phyloP scores from a whole-genome alignment of 2,329 filamentous ascomycete species.

The Pseudogymnoascus sp. region DNA sequence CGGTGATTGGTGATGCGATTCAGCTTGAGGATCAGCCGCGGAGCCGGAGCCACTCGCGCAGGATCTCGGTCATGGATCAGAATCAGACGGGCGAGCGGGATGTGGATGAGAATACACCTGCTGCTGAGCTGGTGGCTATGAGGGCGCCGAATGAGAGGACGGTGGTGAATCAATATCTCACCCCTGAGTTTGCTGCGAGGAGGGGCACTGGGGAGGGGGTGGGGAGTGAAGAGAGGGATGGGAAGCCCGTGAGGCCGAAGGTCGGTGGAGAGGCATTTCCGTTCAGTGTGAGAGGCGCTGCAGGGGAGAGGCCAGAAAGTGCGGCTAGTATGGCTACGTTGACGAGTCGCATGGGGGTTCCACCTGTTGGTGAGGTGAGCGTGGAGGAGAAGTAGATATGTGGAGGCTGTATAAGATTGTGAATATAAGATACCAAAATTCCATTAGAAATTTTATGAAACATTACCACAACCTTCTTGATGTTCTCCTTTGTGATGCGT shows the following conservation, averaged over 20 bases:
- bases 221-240: background rate
- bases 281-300: constrained; percentile 52
- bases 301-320: constrained; percentile 34
- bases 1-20: constrained; percentile 15
- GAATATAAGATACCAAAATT: background rate
- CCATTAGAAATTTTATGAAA: background rate
- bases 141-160: constrained; percentile 34
- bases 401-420: background rate
- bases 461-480: no score
- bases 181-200: constrained; percentile 18
- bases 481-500: background rate
- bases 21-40: constrained; percentile 13
- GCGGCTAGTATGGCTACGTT: constrained; percentile 67
- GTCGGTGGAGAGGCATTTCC: constrained; percentile 65
- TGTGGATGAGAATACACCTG: constrained; percentile 36
- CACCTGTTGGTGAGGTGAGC: constrained; percentile 15
- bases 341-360: constrained; percentile 29
- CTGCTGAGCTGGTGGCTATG: constrained; percentile 38
- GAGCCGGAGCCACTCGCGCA: constrained; percentile 37
- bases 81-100: constrained; percentile 36
- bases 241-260: constrained; percentile 47
- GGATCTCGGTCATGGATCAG: constrained; percentile 44
- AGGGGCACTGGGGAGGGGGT: background rate
- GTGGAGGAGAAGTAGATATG: background rate
- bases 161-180: constrained; percentile 16